phyloP scores from a whole-genome alignment of 2,329 filamentous ascomycete genomes.

The Penicillium sumatraense region DNA sequence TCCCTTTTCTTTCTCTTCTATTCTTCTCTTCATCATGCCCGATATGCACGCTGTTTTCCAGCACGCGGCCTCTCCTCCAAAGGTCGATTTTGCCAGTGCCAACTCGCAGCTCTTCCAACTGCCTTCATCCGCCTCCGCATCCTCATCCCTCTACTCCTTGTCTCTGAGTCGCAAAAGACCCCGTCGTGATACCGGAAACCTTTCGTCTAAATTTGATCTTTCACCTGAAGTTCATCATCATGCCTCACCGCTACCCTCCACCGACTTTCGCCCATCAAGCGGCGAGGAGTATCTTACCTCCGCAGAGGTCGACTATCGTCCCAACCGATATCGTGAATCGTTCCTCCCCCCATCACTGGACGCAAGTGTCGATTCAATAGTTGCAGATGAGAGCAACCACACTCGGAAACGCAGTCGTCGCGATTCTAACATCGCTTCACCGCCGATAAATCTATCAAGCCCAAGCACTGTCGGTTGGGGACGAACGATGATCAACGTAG shows the following conservation, averaged over 20 bases:
- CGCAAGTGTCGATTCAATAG: constrained; percentile 30
- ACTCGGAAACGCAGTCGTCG: constrained; percentile 40
- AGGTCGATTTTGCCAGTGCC: constrained; percentile 44
- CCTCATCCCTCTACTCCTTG: constrained; percentile 44
- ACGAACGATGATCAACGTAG: constrained; percentile 47
- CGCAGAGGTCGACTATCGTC: constrained; percentile 46
- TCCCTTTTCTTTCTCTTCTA: neutral
- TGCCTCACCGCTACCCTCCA: constrained; percentile 43
- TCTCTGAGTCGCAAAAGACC: constrained; percentile 39
- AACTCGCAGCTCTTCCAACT: constrained; percentile 44
- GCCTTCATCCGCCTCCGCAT: constrained; percentile 40
- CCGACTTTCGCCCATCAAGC: constrained; percentile 43
- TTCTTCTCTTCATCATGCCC: constrained; percentile 20
- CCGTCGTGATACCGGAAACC: constrained; percentile 32
- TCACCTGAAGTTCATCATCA: constrained; percentile 27
- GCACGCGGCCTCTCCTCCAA: constrained; percentile 41
- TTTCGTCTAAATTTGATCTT: constrained; percentile 25
- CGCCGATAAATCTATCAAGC: constrained; percentile 18
- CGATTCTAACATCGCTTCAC: constrained; percentile 33
- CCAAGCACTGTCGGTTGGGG: constrained; percentile 40
- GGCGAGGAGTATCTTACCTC: constrained; percentile 30
- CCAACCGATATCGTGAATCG: constrained; percentile 45
- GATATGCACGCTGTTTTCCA: constrained; percentile 41
- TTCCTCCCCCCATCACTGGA: constrained; percentile 32
- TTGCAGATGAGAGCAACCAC: constrained; percentile 27